These are phyloP conservation scores for Claviceps lovelessii DNA, from an alignment of 2,329 filamentous ascomycete genomes.

Conservation along the genomic window DNA sequence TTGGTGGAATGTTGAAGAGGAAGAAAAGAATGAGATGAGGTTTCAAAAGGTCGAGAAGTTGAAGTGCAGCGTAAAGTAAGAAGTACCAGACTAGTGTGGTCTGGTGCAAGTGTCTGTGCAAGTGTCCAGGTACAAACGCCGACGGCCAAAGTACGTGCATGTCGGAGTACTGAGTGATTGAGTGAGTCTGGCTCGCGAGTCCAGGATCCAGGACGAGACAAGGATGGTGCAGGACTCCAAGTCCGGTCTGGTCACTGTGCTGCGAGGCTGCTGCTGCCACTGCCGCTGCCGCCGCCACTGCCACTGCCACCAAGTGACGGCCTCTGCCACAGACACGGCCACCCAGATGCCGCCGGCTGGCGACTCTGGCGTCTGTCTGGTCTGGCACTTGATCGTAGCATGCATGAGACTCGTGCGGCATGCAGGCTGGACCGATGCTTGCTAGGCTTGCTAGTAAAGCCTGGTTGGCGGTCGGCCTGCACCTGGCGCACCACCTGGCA, in stretches of 20 bases:
- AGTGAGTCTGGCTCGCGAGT: neutral
- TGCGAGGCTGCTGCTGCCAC: neutral
- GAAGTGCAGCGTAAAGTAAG: neutral
- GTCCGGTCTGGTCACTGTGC: neutral
- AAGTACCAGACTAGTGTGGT: neutral
- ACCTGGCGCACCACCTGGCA: neutral
- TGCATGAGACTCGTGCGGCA: neutral
- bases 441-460: neutral
- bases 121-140: neutral
- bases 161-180: neutral
- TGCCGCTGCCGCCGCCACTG: too few species aligned
- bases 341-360: neutral
- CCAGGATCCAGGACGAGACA: neutral
- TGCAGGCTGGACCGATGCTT: neutral
- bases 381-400: neutral
- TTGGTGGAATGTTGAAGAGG: neutral
- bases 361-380: neutral
- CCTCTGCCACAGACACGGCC: neutral
- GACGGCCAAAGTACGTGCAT: neutral
- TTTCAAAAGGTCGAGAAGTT: neutral
- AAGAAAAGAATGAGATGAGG: neutral
- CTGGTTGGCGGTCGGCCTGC: neutral
- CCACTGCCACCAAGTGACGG: neutral
- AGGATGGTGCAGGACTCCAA: too few species aligned
- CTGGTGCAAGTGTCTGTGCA: neutral